phyloP scores from a whole-genome alignment of 2,329 filamentous ascomycete genomes.

The Apiospora saccharicola region DNA sequence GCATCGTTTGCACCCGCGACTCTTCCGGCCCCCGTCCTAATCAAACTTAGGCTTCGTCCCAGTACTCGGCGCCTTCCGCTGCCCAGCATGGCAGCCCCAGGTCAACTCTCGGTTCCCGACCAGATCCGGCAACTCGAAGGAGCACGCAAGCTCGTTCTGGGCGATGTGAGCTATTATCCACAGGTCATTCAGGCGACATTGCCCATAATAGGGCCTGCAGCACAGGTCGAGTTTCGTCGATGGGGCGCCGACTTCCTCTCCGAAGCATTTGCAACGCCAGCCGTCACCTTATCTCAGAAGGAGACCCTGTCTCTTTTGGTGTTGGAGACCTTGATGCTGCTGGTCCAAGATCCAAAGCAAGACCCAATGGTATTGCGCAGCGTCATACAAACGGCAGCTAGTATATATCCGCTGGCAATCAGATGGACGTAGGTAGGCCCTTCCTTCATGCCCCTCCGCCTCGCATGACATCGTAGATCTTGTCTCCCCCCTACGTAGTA shows the following conservation, averaged over 20 bases:
- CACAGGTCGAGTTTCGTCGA: constrained; percentile 83
- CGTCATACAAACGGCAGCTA: constrained; percentile 86
- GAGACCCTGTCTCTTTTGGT: constrained; percentile 79
- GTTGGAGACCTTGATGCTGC: constrained; percentile 75
- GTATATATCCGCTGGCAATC: constrained; percentile 91
- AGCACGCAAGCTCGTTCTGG: constrained; percentile 87
- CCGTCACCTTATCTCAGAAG: constrained; percentile 79
- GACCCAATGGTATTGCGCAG: constrained; percentile 85
- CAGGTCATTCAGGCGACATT: constrained; percentile 92
- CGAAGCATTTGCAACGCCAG: constrained; percentile 94
- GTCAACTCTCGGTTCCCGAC: constrained; percentile 67
- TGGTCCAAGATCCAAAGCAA: constrained; percentile 75
- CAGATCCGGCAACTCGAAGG: constrained; percentile 89
- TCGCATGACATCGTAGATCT: constrained; percentile 15
- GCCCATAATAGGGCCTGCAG: constrained; percentile 82
- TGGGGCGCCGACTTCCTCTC: constrained; percentile 97
- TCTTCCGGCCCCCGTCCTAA: background rate
- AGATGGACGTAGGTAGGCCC: constrained; percentile 84
- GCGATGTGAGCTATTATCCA: constrained; percentile 86
- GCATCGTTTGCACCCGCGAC: background rate
- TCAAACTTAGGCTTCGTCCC: background rate
- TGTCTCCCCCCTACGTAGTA: constrained; percentile 10
- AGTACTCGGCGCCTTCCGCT: background rate
- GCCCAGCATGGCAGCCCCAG: constrained; percentile 58
- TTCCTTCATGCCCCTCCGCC: constrained; percentile 21